A percentile compares a stretch with the other conserved stretches of the same genome.
phyloP scores from a whole-genome alignment of 495 filamentous ascomycete genomes.

The Bacidia rubella region DNA sequence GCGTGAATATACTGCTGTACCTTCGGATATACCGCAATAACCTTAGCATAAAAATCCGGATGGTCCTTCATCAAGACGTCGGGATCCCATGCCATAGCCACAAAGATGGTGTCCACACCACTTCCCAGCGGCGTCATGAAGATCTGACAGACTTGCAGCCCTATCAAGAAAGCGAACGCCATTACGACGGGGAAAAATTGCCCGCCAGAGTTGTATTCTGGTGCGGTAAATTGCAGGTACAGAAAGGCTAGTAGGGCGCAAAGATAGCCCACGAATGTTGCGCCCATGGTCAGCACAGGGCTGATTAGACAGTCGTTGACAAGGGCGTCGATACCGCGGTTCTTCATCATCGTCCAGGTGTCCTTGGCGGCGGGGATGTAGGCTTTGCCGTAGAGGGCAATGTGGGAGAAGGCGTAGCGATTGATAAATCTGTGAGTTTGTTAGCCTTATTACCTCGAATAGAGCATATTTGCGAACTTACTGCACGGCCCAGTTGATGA shows the following conservation, averaged over 20 bases:
- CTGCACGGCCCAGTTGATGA: constrained; percentile 75
- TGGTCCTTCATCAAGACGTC: constrained; percentile 73
- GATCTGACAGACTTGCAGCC: constrained; percentile 74
- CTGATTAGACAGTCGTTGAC: constrained; percentile 85
- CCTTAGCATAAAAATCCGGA: constrained; percentile 59
- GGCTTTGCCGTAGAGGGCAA: constrained; percentile 78
- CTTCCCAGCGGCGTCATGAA: constrained; percentile 65
- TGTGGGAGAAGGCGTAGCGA: constrained; percentile 82
- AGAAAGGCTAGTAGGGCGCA: constrained; percentile 71
- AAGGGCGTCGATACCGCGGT: constrained; percentile 80
- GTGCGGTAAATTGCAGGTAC: constrained; percentile 68
- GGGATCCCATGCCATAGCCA: constrained; percentile 79
- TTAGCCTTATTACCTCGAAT: background rate
- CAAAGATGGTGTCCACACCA: constrained; percentile 67
- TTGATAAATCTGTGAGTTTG: constrained; percentile 28
- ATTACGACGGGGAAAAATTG: constrained; percentile 65
- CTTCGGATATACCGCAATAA: constrained; percentile 69
- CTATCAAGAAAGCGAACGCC: constrained; percentile 72
- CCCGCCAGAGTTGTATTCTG: constrained; percentile 58
- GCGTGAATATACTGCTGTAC: constrained; percentile 62
- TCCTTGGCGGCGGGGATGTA: constrained; percentile 79
- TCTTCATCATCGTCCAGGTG: constrained; percentile 80
- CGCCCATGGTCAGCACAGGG: constrained; percentile 78
- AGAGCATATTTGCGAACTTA: constrained; percentile 40
- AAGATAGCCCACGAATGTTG: constrained; percentile 68